A percentile compares a stretch with the other conserved stretches of the same genome.
These are phyloP conservation scores for Deinandra increscens DNA, from an alignment of 129 eudicot species.

Conservation along the genomic window DNA sequence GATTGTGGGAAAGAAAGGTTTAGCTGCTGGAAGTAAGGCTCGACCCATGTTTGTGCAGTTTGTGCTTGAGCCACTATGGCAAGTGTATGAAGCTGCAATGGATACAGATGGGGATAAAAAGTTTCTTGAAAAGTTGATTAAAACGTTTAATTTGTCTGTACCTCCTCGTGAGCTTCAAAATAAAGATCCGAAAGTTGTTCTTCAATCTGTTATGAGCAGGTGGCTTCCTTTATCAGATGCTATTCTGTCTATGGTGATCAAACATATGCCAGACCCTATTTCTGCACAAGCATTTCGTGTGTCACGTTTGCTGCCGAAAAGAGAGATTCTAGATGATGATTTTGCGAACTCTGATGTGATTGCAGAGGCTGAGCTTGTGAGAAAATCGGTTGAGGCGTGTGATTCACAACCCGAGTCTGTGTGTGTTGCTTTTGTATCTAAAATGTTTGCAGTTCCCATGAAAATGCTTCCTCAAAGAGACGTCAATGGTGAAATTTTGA, in stretches of 20 bases:
- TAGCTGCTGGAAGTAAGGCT: conserved; percentile 55
- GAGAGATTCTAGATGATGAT: conserved; percentile 49
- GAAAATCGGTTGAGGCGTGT: conserved; percentile 84
- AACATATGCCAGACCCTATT: conserved; percentile 75
- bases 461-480: conserved; percentile 79
- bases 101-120: conserved; percentile 64
- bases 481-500: conserved; percentile 51
- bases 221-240: conserved; percentile 95
- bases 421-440: conserved; percentile 86
- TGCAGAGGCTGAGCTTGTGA: conserved; percentile 69
- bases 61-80: conserved; percentile 88
- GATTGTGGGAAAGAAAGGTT: conserved; percentile 80
- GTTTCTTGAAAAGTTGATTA: conserved; percentile 66
- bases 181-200: conserved; percentile 74
- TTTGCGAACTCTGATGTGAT: conserved; percentile 47
- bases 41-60: conserved; percentile 87
- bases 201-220: conserved; percentile 82
- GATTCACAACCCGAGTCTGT: conserved; percentile 68
- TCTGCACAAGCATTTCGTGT: conserved; percentile 72
- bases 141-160: conserved; percentile 57
- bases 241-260: conserved; percentile 78
- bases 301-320: conserved; percentile 79
- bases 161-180: conserved; percentile 85
- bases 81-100: conserved; percentile 68
- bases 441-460: conserved; percentile 88